Evolutionary conservation across 495 filamentous ascomycete genomes (phyloP).

Genomic region (Neurospora sp.): DNA sequence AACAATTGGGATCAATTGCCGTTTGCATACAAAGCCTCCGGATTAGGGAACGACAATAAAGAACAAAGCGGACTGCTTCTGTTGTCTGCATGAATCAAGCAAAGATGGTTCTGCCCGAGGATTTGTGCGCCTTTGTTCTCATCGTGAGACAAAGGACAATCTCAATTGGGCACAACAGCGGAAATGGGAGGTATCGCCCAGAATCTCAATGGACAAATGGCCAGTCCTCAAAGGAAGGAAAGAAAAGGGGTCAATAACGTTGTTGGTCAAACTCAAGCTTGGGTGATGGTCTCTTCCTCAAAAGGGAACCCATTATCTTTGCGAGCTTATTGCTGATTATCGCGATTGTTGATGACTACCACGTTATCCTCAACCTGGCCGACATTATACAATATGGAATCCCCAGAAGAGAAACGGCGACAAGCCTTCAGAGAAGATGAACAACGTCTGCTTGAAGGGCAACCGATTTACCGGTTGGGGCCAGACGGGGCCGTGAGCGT

Average conservation of each 20-base stretch:
- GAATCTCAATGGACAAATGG: neutral
- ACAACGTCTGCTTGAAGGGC: neutral
- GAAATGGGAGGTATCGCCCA: neutral
- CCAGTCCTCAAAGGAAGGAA: neutral
- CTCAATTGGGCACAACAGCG: neutral
- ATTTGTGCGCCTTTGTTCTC: neutral
- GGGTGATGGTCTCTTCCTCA: neutral
- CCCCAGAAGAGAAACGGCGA: neutral
- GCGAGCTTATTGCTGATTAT: neutral
- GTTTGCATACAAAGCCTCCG: neutral
- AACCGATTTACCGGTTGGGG: neutral
- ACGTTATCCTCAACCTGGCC: neutral
- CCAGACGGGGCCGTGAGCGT: neutral
- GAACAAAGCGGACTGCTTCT: neutral
- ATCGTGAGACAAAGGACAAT: neutral
- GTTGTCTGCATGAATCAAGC: neutral
- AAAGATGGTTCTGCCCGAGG: neutral
- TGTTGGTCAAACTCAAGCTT: neutral
- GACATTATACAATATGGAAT: neutral
- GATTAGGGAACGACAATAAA: neutral
- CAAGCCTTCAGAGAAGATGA: neutral
- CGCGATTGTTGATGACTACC: neutral
- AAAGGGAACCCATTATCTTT: neutral
- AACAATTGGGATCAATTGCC: neutral
- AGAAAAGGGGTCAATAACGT: neutral